These are phyloP conservation scores for Neurospora tetrasperma DNA, from an alignment of 495 filamentous ascomycete species.

Conservation along the genomic window DNA sequence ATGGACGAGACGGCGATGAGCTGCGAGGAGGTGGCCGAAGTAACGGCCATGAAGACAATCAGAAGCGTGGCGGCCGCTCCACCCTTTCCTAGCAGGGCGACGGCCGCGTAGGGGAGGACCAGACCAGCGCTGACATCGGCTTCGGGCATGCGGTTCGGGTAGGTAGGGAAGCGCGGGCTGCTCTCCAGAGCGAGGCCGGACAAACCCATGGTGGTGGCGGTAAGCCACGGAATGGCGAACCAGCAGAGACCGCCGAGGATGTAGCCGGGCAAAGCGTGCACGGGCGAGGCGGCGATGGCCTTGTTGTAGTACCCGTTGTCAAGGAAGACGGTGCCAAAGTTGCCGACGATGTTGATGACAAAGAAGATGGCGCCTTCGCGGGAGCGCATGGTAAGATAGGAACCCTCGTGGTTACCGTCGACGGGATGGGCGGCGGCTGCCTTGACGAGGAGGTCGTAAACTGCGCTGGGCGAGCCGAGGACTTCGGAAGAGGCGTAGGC, in stretches of 20 bases:
- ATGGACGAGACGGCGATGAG: constrained; percentile 90
- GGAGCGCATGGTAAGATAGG: constrained; percentile 84
- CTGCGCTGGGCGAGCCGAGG: constrained; percentile 70
- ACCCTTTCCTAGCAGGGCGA: constrained; percentile 80
- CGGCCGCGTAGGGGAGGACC: constrained; percentile 79
- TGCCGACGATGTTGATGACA: constrained; percentile 87
- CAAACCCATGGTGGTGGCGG: constrained; percentile 89
- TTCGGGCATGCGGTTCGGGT: constrained; percentile 58
- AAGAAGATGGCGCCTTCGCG: constrained; percentile 89
- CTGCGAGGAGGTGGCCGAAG: constrained; percentile 78
- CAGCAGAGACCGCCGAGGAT: constrained; percentile 82
- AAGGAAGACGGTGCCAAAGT: constrained; percentile 72
- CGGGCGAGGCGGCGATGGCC: constrained; percentile 82
- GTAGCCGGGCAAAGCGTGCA: constrained; percentile 87
- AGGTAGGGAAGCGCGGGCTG: constrained; percentile 63
- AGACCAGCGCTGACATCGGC: constrained; percentile 77
- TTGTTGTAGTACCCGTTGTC: constrained; percentile 90
- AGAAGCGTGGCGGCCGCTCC: constrained; percentile 76
- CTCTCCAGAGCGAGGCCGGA: constrained; percentile 73
- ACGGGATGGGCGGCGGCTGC: constrained; percentile 68
- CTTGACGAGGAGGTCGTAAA: constrained; percentile 69
- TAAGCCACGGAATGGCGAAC: constrained; percentile 95
- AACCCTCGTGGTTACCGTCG: constrained; percentile 72
- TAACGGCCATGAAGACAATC: constrained; percentile 95
- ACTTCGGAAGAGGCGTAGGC: constrained; percentile 65